Base-by-base conservation (phyloP, 1,139 yeast genomes). In the Pneumocystis canis region DNA sequence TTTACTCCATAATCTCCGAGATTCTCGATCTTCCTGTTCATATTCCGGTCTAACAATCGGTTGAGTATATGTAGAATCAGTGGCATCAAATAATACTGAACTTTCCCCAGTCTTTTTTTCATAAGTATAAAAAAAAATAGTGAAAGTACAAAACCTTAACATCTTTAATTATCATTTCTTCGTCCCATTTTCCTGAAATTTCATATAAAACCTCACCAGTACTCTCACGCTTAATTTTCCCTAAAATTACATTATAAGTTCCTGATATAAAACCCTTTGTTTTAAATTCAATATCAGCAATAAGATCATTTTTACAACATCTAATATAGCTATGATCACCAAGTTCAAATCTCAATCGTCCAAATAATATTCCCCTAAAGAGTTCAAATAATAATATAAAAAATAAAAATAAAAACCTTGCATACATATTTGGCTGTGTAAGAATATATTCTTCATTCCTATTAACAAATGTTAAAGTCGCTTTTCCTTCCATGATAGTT, bases 201-300 rank as follows among this genome's bases (percentile, higher is more conserved):
- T 82, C 85, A 71, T 77, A 89, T 58, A 85, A 74, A 0, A 76
- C 77, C 68, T 86, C 83, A 9, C 82, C 82, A 0, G 81, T 76
- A 4, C 78, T 75, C 5, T 78, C 69, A 62, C 82, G 79, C 70
- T 80, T 84, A 60, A 92, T 78, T 1, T 74, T 74, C 62, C 97
- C 98, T 68, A 83, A 85, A 67, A 92, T 87, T 5, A 89, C 89
- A 73, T 92, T 95, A 73, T 92, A 92, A 0, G 94, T 82, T 30
- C 98, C 98, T 28, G 90, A 80, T 58, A 94, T 87, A 72, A 89
- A 88, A 0, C 98, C 98, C 74, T 92, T 92, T 1, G 95, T 87
- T 72, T 92, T 90, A 76, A 92, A 92, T 67, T 92, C 98, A 63
- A 92, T 86, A 71, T 87, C 94, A 2, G 94, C 92, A 63, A 81